Percentiles rank a stretch among this genome's conserved stretches.
Evolutionary conservation across 2,329 filamentous ascomycete species (phyloP).

Genomic region (Paecilomyces variotii): DNA sequence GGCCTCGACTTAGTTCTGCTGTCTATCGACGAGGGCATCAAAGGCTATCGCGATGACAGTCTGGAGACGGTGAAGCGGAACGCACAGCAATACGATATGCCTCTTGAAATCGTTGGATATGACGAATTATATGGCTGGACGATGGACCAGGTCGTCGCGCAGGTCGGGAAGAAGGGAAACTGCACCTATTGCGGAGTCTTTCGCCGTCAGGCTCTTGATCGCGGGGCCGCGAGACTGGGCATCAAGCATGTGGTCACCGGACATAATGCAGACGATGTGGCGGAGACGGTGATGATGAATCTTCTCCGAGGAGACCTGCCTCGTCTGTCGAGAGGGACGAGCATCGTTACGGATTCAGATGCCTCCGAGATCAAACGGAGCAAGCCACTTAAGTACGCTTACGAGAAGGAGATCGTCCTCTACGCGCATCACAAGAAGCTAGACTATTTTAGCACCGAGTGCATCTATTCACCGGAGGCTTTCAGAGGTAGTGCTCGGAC

Average conservation of each 20-base stretch:
- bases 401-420: slow-evolving; percentile 97
- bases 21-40: slow-evolving; percentile 95
- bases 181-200: slow-evolving; percentile 99
- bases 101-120: slow-evolving; percentile 86
- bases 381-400: slow-evolving; percentile 96
- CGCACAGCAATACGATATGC: slow-evolving; percentile 82
- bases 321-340: slow-evolving; percentile 78
- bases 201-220: slow-evolving; percentile 82
- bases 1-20: slow-evolving; percentile 77
- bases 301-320: slow-evolving; percentile 83
- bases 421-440: slow-evolving; percentile 96
- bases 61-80: slow-evolving; percentile 95
- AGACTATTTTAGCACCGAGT: slow-evolving; percentile 97
- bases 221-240: slow-evolving; percentile 76
- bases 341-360: slow-evolving; percentile 71
- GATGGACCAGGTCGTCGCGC: slow-evolving; percentile 96
- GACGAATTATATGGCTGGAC: slow-evolving; percentile 95
- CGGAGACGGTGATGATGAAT: slow-evolving; percentile 98
- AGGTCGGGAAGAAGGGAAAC: slow-evolving; percentile 95
- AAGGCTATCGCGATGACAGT: slow-evolving; percentile 91
- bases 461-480: slow-evolving; percentile 95
- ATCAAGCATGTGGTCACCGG: slow-evolving; percentile 94
- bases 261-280: slow-evolving; percentile 95
- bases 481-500: slow-evolving; percentile 87
- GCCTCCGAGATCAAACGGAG: slow-evolving; percentile 87